Conservation (phyloP, 345 rosid species). For the Eucalyptus dawsonii region DNA sequence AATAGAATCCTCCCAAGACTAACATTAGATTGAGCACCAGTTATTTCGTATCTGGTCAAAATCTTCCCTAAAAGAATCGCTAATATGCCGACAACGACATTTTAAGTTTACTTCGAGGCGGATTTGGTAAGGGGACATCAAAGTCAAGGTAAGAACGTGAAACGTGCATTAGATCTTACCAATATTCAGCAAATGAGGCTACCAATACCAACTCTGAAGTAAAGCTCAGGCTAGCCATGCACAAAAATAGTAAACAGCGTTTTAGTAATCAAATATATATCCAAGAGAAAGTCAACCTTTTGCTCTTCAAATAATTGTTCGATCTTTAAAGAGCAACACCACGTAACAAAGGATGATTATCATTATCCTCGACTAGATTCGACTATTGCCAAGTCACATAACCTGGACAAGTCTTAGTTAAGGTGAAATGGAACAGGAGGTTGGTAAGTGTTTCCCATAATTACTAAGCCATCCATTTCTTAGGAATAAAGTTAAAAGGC, state of each 20-base stretch:
- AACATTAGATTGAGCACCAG: not conserved
- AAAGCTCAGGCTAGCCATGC: not conserved
- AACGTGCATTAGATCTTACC: not conserved
- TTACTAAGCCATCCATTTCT: not conserved
- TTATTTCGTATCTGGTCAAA: not conserved
- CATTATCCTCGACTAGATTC: rapidly evolving
- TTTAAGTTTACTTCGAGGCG: not conserved
- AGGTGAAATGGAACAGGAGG: not conserved
- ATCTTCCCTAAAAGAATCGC: not conserved
- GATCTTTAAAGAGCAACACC: not conserved
- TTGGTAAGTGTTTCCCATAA: not conserved
- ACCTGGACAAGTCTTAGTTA: not conserved
- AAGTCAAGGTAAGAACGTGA: not conserved
- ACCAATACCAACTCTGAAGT: not conserved
- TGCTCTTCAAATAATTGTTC: not conserved
- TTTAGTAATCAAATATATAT: not conserved
- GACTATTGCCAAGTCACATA: not conserved
- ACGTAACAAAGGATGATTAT: not conserved
- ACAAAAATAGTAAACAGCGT: not conserved
- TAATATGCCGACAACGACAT: not conserved
- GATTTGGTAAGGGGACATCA: not conserved
- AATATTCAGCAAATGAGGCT: not conserved
- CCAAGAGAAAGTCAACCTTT: not conserved
- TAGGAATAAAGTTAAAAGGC: not conserved
- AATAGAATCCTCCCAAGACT: not conserved